These are phyloP conservation scores for Quercus dentata DNA, from an alignment of 306 rosid genomes.

Conservation along the genomic window DNA sequence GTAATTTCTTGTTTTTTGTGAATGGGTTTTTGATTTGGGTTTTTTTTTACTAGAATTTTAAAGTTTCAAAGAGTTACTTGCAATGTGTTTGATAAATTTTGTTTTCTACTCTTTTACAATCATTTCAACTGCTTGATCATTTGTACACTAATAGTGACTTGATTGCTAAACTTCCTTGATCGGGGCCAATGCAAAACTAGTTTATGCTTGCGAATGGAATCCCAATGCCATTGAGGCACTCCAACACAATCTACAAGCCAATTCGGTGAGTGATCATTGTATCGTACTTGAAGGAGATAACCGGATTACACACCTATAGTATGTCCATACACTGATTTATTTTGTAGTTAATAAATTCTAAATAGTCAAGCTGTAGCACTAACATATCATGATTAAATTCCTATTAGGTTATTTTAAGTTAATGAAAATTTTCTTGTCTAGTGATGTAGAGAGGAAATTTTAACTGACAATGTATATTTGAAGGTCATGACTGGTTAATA, in stretches of 20 bases:
- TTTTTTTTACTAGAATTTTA: too few species aligned
- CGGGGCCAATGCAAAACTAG: conserved; percentile 84
- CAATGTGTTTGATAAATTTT: too few species aligned
- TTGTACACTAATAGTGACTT: background rate
- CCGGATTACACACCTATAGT: conserved; percentile 71
- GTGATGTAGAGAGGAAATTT: background rate
- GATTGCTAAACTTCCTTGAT: conserved; percentile 26
- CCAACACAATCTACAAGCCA: conserved; percentile 55
- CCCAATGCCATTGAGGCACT: conserved; percentile 85
- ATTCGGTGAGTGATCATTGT: conserved; percentile 69
- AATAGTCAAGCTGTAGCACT: background rate
- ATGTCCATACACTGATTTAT: conserved; percentile 1
- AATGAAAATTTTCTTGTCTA: background rate
- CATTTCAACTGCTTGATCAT: background rate
- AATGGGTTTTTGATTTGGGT: too few species aligned
- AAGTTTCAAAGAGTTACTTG: too few species aligned
- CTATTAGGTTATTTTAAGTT: background rate
- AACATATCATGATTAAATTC: background rate
- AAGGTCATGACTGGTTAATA: background rate
- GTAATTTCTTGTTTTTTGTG: too few species aligned
- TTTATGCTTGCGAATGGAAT: conserved; percentile 96
- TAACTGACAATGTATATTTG: background rate
- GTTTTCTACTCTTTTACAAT: background rate
- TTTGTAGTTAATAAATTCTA: background rate
- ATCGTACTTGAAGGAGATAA: conserved; percentile 83